These are phyloP conservation scores for Jaenimonas drosophilae DNA, from an alignment of 208 protist genomes.

Conservation along the genomic window DNA sequence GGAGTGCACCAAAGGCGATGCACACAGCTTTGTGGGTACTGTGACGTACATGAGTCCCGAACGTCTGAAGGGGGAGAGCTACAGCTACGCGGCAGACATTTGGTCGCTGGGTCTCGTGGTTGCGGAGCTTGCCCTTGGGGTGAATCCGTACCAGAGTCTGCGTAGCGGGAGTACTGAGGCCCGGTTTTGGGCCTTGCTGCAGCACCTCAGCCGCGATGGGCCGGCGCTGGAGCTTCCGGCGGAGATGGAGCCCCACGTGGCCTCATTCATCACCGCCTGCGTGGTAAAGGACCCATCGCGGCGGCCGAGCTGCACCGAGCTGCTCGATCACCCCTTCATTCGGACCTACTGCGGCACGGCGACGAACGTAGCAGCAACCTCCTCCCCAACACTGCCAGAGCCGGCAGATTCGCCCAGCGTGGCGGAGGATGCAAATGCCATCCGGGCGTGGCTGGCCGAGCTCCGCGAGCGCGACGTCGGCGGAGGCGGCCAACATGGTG, in stretches of 20 bases:
- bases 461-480: neutral
- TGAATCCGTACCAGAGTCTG: slow-evolving; percentile 61
- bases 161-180: slow-evolving; percentile 51
- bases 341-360: slow-evolving; percentile 5
- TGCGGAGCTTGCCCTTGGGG: slow-evolving; percentile 79
- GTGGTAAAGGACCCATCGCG: slow-evolving; percentile 41
- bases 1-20: slow-evolving; percentile 74
- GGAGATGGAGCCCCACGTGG: slow-evolving; percentile 32
- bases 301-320: slow-evolving; percentile 52
- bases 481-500: neutral
- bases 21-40: slow-evolving; percentile 88
- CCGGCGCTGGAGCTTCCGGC: slow-evolving; percentile 47
- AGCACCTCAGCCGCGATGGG: slow-evolving; percentile 58
- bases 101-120: slow-evolving; percentile 90
- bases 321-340: slow-evolving; percentile 74
- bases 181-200: slow-evolving; percentile 78
- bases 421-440: slow-evolving; percentile 9
- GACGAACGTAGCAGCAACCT: neutral
- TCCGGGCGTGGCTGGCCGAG: slow-evolving; percentile 19
- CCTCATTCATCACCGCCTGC: slow-evolving; percentile 63
- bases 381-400: no score
- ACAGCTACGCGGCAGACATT: slow-evolving; percentile 89
- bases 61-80: slow-evolving; percentile 74
- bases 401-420: neutral
- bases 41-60: slow-evolving; percentile 94